Evolutionary conservation across 2,329 filamentous ascomycete species (phyloP).

Genomic region (Leptographium flavum): DNA sequence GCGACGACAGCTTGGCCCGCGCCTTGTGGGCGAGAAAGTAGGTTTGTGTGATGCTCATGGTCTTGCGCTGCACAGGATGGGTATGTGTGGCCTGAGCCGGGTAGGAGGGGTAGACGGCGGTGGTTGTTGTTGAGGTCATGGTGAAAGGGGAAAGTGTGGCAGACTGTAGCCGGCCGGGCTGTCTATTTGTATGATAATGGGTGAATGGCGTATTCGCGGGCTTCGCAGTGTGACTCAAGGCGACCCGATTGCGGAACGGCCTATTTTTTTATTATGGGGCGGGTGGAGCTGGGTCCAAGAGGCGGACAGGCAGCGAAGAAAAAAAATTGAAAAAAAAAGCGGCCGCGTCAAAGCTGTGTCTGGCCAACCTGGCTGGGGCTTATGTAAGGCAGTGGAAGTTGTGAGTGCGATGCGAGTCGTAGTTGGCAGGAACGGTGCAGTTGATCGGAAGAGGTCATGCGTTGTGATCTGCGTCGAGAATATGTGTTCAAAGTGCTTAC

Average conservation of each 20-base stretch:
- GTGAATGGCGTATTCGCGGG: not conserved
- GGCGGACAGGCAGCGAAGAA: not conserved
- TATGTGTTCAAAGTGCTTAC: no score
- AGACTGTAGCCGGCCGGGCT: not conserved
- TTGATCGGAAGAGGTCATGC: not conserved
- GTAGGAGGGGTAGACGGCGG: not conserved
- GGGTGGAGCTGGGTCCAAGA: not conserved
- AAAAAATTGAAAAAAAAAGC: no score
- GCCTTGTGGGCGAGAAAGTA: slow-evolving; percentile 98
- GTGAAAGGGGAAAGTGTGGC: not conserved
- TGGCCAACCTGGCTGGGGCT: slow-evolving; percentile 6
- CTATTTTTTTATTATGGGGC: slow-evolving; percentile 5
- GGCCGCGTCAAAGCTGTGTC: no score
- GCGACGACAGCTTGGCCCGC: slow-evolving; percentile 84
- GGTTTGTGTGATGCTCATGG: slow-evolving; percentile 95
- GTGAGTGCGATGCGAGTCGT: no score
- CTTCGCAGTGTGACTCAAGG: slow-evolving; percentile 4
- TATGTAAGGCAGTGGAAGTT: not conserved
- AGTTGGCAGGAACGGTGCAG: not conserved
- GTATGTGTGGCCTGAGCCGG: slow-evolving; percentile 9
- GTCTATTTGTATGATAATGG: not conserved
- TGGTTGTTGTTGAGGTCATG: not conserved
- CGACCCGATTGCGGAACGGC: slow-evolving; percentile 11
- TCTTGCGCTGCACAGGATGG: slow-evolving; percentile 51
- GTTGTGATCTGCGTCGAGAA: no score